Base-by-base conservation (phyloP, 1,284 basidiomycete species). In the Papiliotrema fonsecae region DNA sequence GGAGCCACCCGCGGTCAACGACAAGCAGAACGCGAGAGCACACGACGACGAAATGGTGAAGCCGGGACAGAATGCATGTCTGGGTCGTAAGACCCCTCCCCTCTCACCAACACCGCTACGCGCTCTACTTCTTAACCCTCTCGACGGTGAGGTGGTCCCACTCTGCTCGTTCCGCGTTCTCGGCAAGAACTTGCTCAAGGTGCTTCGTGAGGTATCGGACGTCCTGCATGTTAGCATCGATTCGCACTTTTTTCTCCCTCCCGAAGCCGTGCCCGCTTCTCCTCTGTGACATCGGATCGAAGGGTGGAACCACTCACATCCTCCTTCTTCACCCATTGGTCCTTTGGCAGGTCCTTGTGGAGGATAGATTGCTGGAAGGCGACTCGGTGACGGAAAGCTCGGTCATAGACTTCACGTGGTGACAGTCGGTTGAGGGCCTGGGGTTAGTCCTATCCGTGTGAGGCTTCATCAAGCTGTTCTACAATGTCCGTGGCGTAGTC, bases 361-460 rank as follows among this genome's bases (percentile, higher is more conserved):
- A 88, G 74, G 52, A 93, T 79, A 53, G 85, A 86, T 54, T 83
- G 81, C 59, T 92, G 87, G 42, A 84, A 82, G 31, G 92, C 91
- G 42, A 84, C 78, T 69, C 91, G 88, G 73, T 96, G 78, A 60
- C 96, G 88, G 82, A 79, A 97, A 50, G 83, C 83, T 55, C 94
- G 88, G 81, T 97, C 93, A 75, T 94, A 97, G 27, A 78, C 69
- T 77, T 97, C 85, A 45, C 81, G 79, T 36, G 81, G 78, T 36
- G 88, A 83, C 62, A 98, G 77, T 71, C 94, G 92, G 41, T 69
- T 73, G 62, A 98, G 72, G 35, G 92, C 92, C 91, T 96, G 54
- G 43, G 25, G 45, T 45, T n/a, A 44, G 46, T 22, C n/a, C n/a
- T 4, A 11, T 16, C 14, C 40, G 25, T 7, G 6, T 5, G 6